These are phyloP conservation scores for Ajuga reptans DNA, from an alignment of 305 asterid species.

Conservation along the genomic window DNA sequence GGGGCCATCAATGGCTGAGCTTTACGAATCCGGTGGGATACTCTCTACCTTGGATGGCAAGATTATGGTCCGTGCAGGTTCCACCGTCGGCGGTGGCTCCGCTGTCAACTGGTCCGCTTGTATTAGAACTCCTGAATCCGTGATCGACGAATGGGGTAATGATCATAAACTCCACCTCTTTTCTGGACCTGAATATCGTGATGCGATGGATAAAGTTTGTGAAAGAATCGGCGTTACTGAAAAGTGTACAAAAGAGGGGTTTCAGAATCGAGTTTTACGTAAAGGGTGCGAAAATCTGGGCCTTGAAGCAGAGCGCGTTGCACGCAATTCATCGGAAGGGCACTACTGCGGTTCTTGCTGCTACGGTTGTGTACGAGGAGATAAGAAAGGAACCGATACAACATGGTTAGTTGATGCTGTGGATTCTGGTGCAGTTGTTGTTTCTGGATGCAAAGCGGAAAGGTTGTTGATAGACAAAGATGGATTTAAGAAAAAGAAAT, in stretches of 20 bases:
- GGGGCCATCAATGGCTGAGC: conserved; percentile 63
- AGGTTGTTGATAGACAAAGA: conserved; percentile 27
- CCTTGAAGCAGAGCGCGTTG: conserved; percentile 35
- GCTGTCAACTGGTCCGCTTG: conserved; percentile 89
- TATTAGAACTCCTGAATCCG: conserved; percentile 44
- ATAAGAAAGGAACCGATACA: conserved; percentile 70
- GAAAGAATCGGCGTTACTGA: conserved; percentile 58
- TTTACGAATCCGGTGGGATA: conserved; percentile 67
- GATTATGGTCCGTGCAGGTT: conserved; percentile 58
- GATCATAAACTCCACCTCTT: conserved; percentile 38
- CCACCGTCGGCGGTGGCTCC: conserved; percentile 91
- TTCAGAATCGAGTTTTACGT: conserved; percentile 59
- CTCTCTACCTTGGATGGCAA: conserved; percentile 60
- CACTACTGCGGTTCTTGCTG: conserved; percentile 81
- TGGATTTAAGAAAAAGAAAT: conserved; percentile 29
- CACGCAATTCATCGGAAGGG: conserved; percentile 55
- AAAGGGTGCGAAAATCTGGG: conserved; percentile 72
- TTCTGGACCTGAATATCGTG: conserved; percentile 27
- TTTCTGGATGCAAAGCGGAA: conserved; percentile 68
- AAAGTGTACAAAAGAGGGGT: conserved; percentile 53
- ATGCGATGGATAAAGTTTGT: conserved; percentile 64
- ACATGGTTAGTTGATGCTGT: conserved; percentile 93
- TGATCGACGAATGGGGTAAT: conserved; percentile 53
- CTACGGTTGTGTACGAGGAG: conserved; percentile 65
- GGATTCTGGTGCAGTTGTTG: conserved; percentile 53